A percentile compares a stretch with the other conserved stretches of the same genome.
These are phyloP conservation scores for Hypholoma fasciculare DNA, from an alignment of 768 basidiomycete species.

Conservation along the genomic window DNA sequence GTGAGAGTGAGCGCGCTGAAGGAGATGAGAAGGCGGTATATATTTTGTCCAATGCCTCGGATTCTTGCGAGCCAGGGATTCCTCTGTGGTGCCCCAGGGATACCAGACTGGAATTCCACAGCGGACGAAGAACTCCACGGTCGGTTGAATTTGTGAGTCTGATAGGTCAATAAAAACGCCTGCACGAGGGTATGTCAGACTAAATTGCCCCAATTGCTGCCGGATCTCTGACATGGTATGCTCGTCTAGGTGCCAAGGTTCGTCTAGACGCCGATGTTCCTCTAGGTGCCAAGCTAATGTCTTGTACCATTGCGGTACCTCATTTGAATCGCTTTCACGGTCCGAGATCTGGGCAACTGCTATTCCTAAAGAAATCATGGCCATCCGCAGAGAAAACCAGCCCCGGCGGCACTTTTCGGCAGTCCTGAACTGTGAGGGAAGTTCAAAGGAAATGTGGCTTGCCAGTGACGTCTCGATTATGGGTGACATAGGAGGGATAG, in stretches of 20 bases:
- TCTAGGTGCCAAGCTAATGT: not conserved
- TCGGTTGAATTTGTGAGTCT: not conserved
- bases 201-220: not conserved
- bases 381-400: not conserved
- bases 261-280: not conserved
- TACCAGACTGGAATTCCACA: not conserved
- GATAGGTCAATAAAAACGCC: not conserved
- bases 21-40: not conserved
- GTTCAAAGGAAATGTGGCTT: not conserved
- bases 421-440: not conserved
- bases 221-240: not conserved
- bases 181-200: not conserved
- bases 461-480: not conserved
- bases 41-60: not conserved
- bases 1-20: not conserved
- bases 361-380: not conserved
- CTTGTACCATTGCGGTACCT: not conserved
- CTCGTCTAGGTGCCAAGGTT: not conserved
- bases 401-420: not conserved
- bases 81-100: not conserved
- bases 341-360: not conserved
- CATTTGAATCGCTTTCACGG: not conserved
- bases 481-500: not conserved
- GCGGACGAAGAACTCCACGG: not conserved
- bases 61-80: not conserved